phyloP scores from a whole-genome alignment of 768 basidiomycete species.

The Hericium alpestre region DNA sequence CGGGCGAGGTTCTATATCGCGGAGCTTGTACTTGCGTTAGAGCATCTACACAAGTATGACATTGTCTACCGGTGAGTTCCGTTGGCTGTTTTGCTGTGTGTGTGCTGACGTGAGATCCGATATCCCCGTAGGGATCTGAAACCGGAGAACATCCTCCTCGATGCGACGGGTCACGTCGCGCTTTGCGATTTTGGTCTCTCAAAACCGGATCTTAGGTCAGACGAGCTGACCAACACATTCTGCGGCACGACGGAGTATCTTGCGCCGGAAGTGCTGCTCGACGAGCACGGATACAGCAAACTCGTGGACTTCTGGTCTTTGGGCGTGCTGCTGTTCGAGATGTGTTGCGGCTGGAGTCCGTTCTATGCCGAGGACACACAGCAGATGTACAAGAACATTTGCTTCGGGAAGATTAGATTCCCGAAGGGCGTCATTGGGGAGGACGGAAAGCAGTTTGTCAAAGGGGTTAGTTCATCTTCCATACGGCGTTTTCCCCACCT shows the following conservation, averaged over 20 bases:
- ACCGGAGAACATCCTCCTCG: slow-evolving; percentile 96
- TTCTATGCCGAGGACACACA: slow-evolving; percentile 99
- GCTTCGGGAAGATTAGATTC: slow-evolving; percentile 98
- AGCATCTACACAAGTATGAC: slow-evolving; percentile 95
- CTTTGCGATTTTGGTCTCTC: slow-evolving; percentile 98
- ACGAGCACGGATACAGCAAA: slow-evolving; percentile 97
- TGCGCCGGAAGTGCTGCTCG: slow-evolving; percentile 95
- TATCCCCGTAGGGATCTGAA: slow-evolving; percentile 66
- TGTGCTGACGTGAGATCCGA: background rate
- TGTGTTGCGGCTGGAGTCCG: slow-evolving; percentile 99
- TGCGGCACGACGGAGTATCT: slow-evolving; percentile 99
- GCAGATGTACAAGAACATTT: slow-evolving; percentile 99
- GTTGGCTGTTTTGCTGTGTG: slow-evolving; percentile 10
- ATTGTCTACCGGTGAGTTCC: slow-evolving; percentile 81
- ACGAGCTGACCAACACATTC: slow-evolving; percentile 97
- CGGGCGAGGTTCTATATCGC: slow-evolving; percentile 94
- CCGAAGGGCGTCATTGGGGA: slow-evolving; percentile 95
- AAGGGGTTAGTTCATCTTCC: slow-evolving; percentile 59
- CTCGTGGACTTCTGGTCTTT: slow-evolving; percentile 98
- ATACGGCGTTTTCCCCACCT: background rate
- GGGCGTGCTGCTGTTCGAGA: slow-evolving; percentile 94
- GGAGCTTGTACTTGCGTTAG: slow-evolving; percentile 87
- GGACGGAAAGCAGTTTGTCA: slow-evolving; percentile 98
- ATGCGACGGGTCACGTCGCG: slow-evolving; percentile 96
- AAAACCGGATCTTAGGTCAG: slow-evolving; percentile 86